A percentile compares a stretch with the other conserved stretches of the same genome.
Conservation (phyloP, 2,329 filamentous ascomycete genomes). For the Clonostachys sp. region DNA sequence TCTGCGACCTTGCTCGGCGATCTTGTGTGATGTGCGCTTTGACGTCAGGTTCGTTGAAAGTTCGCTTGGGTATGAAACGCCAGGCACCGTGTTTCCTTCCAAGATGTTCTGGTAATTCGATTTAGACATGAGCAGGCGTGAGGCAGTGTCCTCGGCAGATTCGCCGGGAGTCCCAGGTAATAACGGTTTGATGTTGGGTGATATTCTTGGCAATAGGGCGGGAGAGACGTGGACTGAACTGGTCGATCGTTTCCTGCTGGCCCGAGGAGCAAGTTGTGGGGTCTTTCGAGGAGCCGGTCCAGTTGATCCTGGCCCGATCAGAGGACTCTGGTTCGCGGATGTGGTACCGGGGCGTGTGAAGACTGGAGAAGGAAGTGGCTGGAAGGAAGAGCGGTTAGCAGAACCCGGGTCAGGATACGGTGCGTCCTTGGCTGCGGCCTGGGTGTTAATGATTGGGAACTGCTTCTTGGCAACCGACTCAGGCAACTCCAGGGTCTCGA, state of each 20-base stretch:
- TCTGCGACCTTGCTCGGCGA: slow-evolving; percentile 90
- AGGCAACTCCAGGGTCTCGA: slow-evolving; percentile 63
- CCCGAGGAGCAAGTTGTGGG: slow-evolving; percentile 50
- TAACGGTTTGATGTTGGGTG: slow-evolving; percentile 88
- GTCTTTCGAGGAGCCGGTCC: slow-evolving; percentile 45
- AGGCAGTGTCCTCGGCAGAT: slow-evolving; percentile 55
- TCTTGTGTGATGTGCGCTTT: slow-evolving; percentile 96
- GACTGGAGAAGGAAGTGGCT: slow-evolving; percentile 42
- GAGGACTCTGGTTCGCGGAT: slow-evolving; percentile 64
- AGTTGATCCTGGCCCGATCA: slow-evolving; percentile 46
- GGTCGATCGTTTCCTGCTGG: slow-evolving; percentile 67
- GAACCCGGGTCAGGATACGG: slow-evolving; percentile 27
- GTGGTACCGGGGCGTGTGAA: slow-evolving; percentile 32
- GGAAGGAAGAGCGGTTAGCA: slow-evolving; percentile 47
- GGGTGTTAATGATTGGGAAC: background rate
- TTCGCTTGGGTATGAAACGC: slow-evolving; percentile 84
- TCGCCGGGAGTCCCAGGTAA: slow-evolving; percentile 57
- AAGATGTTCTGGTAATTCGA: slow-evolving; percentile 98
- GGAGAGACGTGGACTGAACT: slow-evolving; percentile 78
- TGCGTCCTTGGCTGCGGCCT: background rate
- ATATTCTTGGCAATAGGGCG: slow-evolving; percentile 82
- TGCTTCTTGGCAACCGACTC: slow-evolving; percentile 50
- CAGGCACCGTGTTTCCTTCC: slow-evolving; percentile 86
- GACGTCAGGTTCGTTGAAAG: slow-evolving; percentile 91
- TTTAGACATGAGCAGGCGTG: slow-evolving; percentile 82